Evolutionary conservation across 176 grass and related monocot species (phyloP), one percentile per base, ranked within the genome.

Genomic region (Thinopyrum elongatum): DNA sequence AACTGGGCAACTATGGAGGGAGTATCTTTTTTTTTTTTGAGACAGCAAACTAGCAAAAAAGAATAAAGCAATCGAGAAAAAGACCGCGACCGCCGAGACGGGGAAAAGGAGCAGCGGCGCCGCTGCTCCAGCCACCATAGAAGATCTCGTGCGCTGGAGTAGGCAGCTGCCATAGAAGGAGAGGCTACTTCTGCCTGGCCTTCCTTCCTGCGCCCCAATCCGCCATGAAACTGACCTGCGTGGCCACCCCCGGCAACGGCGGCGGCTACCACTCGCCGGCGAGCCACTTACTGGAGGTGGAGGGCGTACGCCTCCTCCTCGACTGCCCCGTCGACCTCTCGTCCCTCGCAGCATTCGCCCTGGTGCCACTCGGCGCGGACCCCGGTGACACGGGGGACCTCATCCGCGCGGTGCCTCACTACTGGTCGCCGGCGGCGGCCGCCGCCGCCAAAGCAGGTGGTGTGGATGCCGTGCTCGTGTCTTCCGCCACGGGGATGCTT

Each of bases 251-350:
- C 66, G 41, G n/a, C 49, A 39, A 44, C 5, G 19, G 89, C 47
- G 67, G 86, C 2, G 74, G 93, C 59, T 94, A 89, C 88, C 65
- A 95, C 88, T 39, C 29, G 69, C 82, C 90, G 66, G 84, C 92
- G 22, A 92, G 86, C 39, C 90, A 98, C 74, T 61, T 98, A 8
- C 65, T 94, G 25, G 90, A 96, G 67, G 30, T 91, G 27, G 86
- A 89, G 41, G 92, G 92, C 14, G 34, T 94, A 80, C 85, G 88
- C 7, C 60, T 95, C 86, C 96, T 98, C 74, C 85, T 98, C 1
- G 97, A 98, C 31, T 95, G 92, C 92, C 97, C 97, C 59, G 0
- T 98, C 59, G 88, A 98, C 86, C 90, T 98, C 84, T 92, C 90
- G 46, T 55, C 88, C n/a, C 88, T 98, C 28, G 3, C 75, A 13